Percentiles rank a stretch among this genome's conserved stretches.
phyloP scores from a whole-genome alignment of 768 basidiomycete genomes.

The Suillus luteus region DNA sequence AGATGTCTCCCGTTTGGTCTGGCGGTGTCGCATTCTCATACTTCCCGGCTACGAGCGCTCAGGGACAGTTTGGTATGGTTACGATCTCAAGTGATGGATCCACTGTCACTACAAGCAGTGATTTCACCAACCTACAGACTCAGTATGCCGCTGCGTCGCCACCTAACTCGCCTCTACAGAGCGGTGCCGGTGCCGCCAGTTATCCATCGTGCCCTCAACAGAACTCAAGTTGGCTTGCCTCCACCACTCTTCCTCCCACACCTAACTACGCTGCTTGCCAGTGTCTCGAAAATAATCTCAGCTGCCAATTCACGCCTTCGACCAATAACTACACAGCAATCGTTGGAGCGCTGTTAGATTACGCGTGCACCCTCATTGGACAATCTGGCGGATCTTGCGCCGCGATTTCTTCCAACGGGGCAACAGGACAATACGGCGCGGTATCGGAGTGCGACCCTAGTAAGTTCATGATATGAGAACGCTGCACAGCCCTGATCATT shows the following conservation, averaged over 20 bases:
- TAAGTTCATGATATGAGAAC: slow-evolving; percentile 35
- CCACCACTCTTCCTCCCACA: slow-evolving; percentile 75
- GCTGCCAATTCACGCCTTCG: slow-evolving; percentile 71
- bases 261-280: slow-evolving; percentile 80
- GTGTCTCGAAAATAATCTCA: slow-evolving; percentile 68
- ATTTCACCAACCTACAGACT: slow-evolving; percentile 65
- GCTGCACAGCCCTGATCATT: slow-evolving; percentile 8
- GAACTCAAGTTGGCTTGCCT: slow-evolving; percentile 63
- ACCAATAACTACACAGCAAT: slow-evolving; percentile 61
- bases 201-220: slow-evolving; percentile 64
- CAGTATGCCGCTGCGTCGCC: slow-evolving; percentile 61
- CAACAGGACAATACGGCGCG: slow-evolving; percentile 73
- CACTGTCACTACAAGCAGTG: slow-evolving; percentile 66
- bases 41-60: slow-evolving; percentile 75
- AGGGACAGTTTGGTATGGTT: slow-evolving; percentile 85
- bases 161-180: slow-evolving; percentile 64
- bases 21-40: slow-evolving; percentile 91
- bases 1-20: slow-evolving; percentile 82
- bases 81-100: slow-evolving; percentile 65
- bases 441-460: slow-evolving; percentile 81
- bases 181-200: slow-evolving; percentile 50
- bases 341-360: slow-evolving; percentile 62
- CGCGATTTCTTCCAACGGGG: slow-evolving; percentile 73
- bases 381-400: slow-evolving; percentile 59
- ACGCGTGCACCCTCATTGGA: slow-evolving; percentile 69